phyloP scores from a whole-genome alignment of 495 filamentous ascomycete genomes.

The Penicillium verhagenii region DNA sequence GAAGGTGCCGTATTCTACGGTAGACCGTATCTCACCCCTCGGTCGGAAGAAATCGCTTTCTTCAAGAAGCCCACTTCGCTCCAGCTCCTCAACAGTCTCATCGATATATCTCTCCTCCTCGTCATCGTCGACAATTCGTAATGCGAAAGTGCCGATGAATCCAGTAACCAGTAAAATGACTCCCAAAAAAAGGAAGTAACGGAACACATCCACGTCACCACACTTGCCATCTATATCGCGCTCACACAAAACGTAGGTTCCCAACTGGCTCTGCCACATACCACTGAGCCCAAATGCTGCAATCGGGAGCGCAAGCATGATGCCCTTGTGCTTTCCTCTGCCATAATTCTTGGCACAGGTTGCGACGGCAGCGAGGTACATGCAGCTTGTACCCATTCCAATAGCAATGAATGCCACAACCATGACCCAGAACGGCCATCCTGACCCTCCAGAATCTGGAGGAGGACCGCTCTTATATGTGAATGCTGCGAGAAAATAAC shows the following conservation, averaged over 20 bases:
- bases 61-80: conserved; percentile 79
- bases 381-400: conserved; percentile 76
- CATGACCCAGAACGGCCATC: conserved; percentile 80
- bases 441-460: conserved; percentile 52
- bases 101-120: conserved; percentile 71
- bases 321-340: conserved; percentile 76
- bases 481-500: conserved; percentile 81
- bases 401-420: conserved; percentile 75
- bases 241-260: conserved; percentile 73
- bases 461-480: conserved; percentile 66
- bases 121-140: conserved; percentile 66
- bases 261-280: conserved; percentile 92
- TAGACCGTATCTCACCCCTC: conserved; percentile 33
- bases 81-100: conserved; percentile 79
- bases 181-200: conserved; percentile 81
- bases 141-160: conserved; percentile 66
- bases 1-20: conserved; percentile 55
- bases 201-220: conserved; percentile 82
- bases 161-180: conserved; percentile 65
- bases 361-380: conserved; percentile 86
- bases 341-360: conserved; percentile 98
- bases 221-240: conserved; percentile 54
- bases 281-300: conserved; percentile 88
- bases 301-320: conserved; percentile 89
- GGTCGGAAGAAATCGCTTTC: conserved; percentile 62